Conservation (phyloP, 2,329 filamentous ascomycete species). For the Sclerotinia subarctica region DNA sequence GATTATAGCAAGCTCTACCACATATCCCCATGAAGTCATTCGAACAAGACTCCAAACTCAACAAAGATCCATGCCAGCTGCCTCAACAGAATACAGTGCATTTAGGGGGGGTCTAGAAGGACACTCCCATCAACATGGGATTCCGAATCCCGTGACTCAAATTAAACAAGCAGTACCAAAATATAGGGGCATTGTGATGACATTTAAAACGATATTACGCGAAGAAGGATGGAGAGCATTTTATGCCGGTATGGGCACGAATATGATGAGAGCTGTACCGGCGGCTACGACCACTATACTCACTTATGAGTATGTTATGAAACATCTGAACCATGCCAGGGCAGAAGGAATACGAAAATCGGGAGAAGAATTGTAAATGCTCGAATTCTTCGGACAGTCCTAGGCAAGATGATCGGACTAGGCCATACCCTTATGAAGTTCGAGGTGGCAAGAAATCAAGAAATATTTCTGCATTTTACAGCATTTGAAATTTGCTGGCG, state of each 20-base stretch:
- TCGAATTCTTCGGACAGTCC: background rate
- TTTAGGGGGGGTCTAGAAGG: constrained; percentile 38
- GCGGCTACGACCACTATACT: constrained; percentile 97
- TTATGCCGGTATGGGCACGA: constrained; percentile 95
- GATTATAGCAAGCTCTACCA: constrained; percentile 87
- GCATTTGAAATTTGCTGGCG: constrained; percentile 26
- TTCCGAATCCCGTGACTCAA: constrained; percentile 34
- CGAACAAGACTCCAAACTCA: constrained; percentile 93
- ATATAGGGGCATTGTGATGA: constrained; percentile 78
- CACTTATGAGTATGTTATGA: constrained; percentile 77
- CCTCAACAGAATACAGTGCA: constrained; percentile 50
- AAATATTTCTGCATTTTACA: constrained; percentile 24
- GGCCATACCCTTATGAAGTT: background rate
- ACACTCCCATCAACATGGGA: constrained; percentile 23
- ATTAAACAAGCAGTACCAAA: constrained; percentile 39
- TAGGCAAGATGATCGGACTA: background rate
- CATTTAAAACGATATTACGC: constrained; percentile 76
- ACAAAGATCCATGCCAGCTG: constrained; percentile 62
- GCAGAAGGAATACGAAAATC: constrained; percentile 33
- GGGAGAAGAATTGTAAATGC: constrained; percentile 22
- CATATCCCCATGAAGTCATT: constrained; percentile 96
- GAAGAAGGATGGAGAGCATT: constrained; percentile 97
- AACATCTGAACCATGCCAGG: constrained; percentile 33
- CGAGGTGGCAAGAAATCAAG: background rate
- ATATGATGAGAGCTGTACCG: constrained; percentile 93